phyloP scores from a whole-genome alignment of 768 basidiomycete genomes.

The Psilocybe subaeruginosa region DNA sequence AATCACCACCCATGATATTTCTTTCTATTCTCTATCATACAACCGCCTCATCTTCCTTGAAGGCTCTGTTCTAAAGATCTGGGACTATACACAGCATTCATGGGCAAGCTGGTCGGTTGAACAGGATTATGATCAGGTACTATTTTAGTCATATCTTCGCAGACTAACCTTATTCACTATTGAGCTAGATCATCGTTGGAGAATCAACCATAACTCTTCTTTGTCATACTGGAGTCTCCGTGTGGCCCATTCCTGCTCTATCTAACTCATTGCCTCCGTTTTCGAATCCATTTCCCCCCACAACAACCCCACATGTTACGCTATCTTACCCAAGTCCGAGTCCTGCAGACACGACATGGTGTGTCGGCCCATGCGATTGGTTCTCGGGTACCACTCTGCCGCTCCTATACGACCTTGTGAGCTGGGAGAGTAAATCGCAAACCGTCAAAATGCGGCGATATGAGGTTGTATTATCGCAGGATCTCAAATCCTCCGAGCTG shows the following conservation, averaged over 20 bases:
- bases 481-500: conserved; percentile 2
- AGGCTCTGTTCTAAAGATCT: conserved; percentile 14
- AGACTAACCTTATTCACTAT: neutral
- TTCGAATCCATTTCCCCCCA: neutral
- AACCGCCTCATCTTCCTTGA: conserved; percentile 13
- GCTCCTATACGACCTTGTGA: neutral
- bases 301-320: neutral
- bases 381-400: conserved; percentile 17
- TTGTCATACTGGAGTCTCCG: neutral
- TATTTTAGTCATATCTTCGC: neutral
- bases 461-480: neutral
- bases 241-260: conserved; percentile 16
- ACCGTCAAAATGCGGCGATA: neutral
- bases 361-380: conserved; percentile 20
- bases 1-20: neutral
- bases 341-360: neutral
- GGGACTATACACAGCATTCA: conserved; percentile 18
- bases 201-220: conserved; percentile 12
- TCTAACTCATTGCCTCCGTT: conserved; percentile 1
- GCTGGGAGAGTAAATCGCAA: neutral
- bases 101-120: conserved; percentile 21
- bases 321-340: neutral
- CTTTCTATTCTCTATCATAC: conserved; percentile 14
- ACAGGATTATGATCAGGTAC: conserved; percentile 14
- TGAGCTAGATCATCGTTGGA: conserved; percentile 11